phyloP scores from a whole-genome alignment of 1,284 basidiomycete genomes.

The Fistulina hepatica region DNA sequence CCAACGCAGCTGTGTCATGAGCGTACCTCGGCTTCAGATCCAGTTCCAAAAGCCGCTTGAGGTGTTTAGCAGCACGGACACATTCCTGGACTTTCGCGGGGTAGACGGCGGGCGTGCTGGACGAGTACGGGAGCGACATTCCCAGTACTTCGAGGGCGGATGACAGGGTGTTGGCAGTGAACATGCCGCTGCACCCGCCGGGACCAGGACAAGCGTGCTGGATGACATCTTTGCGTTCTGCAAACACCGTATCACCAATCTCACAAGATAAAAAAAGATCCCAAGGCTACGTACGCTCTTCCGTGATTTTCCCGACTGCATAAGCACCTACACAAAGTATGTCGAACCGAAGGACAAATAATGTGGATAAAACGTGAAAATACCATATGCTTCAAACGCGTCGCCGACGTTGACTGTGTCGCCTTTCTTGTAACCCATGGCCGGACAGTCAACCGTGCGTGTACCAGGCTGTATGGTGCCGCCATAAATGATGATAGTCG shows the following conservation, averaged over 20 bases:
- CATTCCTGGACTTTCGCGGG: slow-evolving; percentile 83
- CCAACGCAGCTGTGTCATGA: too few species aligned
- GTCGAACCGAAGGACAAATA: slow-evolving; percentile 2
- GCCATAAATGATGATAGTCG: slow-evolving; percentile 79
- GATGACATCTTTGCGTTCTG: slow-evolving; percentile 72
- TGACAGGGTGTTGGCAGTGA: slow-evolving; percentile 86
- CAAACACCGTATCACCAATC: too few species aligned
- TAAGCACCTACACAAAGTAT: slow-evolving; percentile 45
- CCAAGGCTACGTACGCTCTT: too few species aligned
- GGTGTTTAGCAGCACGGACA: slow-evolving; percentile 68
- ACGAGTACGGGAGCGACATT: slow-evolving; percentile 84
- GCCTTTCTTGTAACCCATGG: slow-evolving; percentile 67
- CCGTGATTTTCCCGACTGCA: slow-evolving; percentile 60
- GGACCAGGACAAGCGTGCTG: slow-evolving; percentile 75
- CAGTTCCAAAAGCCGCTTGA: slow-evolving; percentile 73
- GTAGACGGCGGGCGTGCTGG: slow-evolving; percentile 74
- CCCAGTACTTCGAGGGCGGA: slow-evolving; percentile 85
- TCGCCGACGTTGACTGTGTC: slow-evolving; percentile 76
- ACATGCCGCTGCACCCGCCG: slow-evolving; percentile 79
- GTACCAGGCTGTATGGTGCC: slow-evolving; percentile 73
- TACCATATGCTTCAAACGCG: slow-evolving; percentile 75
- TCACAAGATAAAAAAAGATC: too few species aligned
- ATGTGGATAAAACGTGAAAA: slow-evolving; percentile 4
- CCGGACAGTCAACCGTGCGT: slow-evolving; percentile 69
- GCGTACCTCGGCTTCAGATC: slow-evolving; percentile 76